phyloP scores from a whole-genome alignment of 306 rosid species.

The Cucurbita pepo region DNA sequence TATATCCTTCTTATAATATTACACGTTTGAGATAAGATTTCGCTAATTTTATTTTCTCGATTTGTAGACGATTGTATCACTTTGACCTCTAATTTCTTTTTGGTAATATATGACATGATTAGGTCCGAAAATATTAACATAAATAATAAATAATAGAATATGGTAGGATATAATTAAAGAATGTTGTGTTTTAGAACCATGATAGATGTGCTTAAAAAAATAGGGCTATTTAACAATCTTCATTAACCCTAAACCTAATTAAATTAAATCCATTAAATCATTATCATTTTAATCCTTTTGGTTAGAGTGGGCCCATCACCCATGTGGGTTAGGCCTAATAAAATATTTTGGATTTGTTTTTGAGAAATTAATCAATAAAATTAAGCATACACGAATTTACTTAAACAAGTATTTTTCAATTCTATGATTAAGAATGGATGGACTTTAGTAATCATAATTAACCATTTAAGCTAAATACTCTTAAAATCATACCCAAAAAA shows the following conservation, averaged over 20 bases:
- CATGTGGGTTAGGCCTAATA: not conserved
- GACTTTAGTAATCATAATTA: too few species aligned
- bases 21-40: not conserved
- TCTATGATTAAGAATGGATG: too few species aligned
- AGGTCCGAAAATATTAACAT: not conserved
- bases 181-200: not conserved
- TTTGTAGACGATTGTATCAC: not conserved
- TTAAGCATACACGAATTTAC: too few species aligned
- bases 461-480: too few species aligned
- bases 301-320: not conserved
- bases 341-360: too few species aligned
- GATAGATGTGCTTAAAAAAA: not conserved
- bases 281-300: not conserved
- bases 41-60: not conserved
- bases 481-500: too few species aligned
- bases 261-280: conserved; percentile 2
- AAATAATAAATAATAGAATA: conserved; percentile 1
- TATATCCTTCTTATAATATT: too few species aligned
- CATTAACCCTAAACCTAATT: not conserved
- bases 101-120: not conserved
- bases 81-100: not conserved
- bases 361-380: too few species aligned
- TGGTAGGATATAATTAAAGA: not conserved
- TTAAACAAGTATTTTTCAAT: too few species aligned
- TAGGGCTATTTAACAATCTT: not conserved